Percentiles rank a stretch among this genome's conserved stretches.
Conservation (phyloP, 2,329 filamentous ascomycete genomes). For the Aspergillus sp. region DNA sequence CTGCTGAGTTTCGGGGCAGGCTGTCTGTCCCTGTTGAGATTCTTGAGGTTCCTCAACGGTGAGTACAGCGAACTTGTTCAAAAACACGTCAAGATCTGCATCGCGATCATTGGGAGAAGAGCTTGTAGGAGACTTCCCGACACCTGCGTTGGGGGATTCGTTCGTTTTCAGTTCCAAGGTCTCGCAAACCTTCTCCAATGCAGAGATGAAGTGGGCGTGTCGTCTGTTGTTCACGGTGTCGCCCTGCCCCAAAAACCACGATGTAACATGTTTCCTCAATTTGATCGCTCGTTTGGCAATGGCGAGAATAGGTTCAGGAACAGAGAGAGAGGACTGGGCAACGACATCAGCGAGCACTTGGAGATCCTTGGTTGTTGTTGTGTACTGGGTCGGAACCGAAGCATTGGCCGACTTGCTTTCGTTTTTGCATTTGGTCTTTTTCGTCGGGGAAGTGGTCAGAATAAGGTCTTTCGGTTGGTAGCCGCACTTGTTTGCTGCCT, state of each 20-base stretch:
- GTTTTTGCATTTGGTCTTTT: conserved; percentile 11
- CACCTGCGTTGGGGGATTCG: conserved; percentile 13
- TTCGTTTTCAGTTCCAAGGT: conserved; percentile 21
- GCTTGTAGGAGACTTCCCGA: conserved; percentile 10
- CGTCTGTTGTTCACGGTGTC: conserved; percentile 17
- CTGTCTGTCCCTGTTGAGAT: conserved; percentile 9
- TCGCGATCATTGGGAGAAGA: conserved; percentile 10
- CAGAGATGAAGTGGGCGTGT: conserved; percentile 26
- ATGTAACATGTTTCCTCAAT: conserved; percentile 25
- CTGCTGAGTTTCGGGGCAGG: conserved; percentile 12
- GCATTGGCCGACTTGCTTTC: conserved; percentile 13
- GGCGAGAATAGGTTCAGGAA: conserved; percentile 19
- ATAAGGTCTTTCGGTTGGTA: conserved; percentile 14
- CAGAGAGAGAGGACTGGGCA: conserved; percentile 19
- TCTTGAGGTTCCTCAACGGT: conserved; percentile 25
- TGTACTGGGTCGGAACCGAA: conserved; percentile 17
- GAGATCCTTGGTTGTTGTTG: conserved; percentile 21
- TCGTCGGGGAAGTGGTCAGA: conserved; percentile 4
- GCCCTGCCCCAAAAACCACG: conserved; percentile 25
- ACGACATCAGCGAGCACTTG: conserved; percentile 22
- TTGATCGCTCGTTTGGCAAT: conserved; percentile 26
- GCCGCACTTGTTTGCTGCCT: conserved; percentile 24
- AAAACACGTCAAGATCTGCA: conserved; percentile 10
- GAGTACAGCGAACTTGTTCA: conserved; percentile 28
- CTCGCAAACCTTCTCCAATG: conserved; percentile 24